phyloP scores from a whole-genome alignment of 139 green algal genomes.

The Deuterostichococcus epilithicus region DNA sequence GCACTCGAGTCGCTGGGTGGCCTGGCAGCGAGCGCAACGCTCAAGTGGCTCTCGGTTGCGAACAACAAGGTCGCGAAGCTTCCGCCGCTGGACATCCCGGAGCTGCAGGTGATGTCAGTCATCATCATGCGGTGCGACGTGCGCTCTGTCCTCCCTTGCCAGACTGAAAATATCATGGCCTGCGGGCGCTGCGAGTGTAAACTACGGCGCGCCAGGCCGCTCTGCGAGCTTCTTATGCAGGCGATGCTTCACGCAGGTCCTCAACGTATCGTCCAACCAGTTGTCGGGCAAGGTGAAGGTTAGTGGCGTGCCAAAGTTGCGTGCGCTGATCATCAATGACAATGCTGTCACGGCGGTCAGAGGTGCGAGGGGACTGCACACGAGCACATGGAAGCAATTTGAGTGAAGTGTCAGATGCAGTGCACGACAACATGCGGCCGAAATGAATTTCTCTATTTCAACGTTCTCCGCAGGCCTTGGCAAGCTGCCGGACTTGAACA shows the following conservation, averaged over 20 bases:
- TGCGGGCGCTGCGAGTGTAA: no score
- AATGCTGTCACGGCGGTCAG: constrained; percentile 25
- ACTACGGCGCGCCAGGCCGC: no score
- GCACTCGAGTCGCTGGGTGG: background rate
- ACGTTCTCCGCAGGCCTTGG: constrained; percentile 25
- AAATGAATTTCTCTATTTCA: no score
- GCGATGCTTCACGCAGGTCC: constrained; percentile 15
- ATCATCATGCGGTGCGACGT: no score
- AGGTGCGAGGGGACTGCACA: no score
- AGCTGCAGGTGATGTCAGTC: background rate
- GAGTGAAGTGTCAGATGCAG: constrained; percentile 5
- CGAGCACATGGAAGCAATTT: background rate
- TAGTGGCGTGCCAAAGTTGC: constrained; percentile 21
- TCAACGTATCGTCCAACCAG: constrained; percentile 30
- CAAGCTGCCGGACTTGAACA: constrained; percentile 27
- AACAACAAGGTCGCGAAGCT: background rate
- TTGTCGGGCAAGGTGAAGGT: constrained; percentile 29
- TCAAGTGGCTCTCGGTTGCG: background rate
- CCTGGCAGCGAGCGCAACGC: background rate
- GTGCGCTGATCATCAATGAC: constrained; percentile 36
- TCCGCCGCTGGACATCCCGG: background rate
- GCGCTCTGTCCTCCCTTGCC: no score
- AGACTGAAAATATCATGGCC: no score
- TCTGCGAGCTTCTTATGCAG: no score
- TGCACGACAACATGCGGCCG: background rate